These are phyloP conservation scores for Canna indica DNA, from an alignment of 176 grass and related monocot genomes.

Conservation along the genomic window DNA sequence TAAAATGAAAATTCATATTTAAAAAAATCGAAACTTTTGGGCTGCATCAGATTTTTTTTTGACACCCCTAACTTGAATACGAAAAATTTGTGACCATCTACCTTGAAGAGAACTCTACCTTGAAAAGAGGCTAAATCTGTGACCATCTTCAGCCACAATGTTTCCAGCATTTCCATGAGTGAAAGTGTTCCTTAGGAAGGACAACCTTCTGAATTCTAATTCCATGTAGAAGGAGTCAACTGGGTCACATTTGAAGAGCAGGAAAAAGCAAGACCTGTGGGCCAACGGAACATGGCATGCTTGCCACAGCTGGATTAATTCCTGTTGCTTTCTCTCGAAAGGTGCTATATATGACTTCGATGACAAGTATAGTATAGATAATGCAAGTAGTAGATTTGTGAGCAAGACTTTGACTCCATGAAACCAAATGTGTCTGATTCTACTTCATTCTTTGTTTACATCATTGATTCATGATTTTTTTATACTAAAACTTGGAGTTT, in stretches of 20 bases:
- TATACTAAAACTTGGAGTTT: no score
- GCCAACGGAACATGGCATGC: slow-evolving; percentile 66
- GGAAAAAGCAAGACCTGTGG: slow-evolving; percentile 83
- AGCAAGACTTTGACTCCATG: no score
- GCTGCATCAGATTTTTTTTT: no score
- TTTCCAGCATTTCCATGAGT: background rate
- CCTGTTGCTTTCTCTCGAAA: slow-evolving; percentile 60
- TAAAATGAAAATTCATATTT: no score
- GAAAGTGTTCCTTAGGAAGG: slow-evolving; percentile 51
- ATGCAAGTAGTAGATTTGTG: no score
- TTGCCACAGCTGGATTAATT: slow-evolving; percentile 78
- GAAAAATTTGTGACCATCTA: background rate
- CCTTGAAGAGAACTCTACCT: slow-evolving; percentile 38
- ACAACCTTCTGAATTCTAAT: slow-evolving; percentile 67
- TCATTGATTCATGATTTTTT: no score
- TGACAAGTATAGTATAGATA: no score
- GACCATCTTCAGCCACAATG: slow-evolving; percentile 10
- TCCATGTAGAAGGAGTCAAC: slow-evolving; percentile 77
- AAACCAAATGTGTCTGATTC: no score
- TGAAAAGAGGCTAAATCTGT: slow-evolving; percentile 23
- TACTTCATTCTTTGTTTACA: no score
- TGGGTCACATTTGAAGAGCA: slow-evolving; percentile 78
- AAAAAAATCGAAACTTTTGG: no score
- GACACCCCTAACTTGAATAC: no score
- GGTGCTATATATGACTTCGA: background rate